Evolutionary conservation across 1,284 basidiomycete species (phyloP).

Genomic region (Sanghuangporus weigelae): DNA sequence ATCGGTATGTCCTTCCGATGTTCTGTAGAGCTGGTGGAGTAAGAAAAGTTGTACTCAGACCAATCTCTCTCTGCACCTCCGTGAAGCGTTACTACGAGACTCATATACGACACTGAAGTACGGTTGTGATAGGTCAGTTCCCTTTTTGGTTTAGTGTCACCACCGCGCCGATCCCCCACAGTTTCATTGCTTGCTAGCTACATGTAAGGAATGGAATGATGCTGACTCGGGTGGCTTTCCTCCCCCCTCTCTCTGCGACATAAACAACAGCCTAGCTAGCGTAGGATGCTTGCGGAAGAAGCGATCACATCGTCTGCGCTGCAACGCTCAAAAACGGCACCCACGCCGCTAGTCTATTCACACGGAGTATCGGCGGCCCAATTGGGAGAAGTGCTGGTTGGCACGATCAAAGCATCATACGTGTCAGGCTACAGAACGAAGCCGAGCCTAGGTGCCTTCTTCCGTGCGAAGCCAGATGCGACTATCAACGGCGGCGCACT

Average conservation of each 20-base stretch:
- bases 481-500: background rate
- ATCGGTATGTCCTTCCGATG: background rate
- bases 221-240: background rate
- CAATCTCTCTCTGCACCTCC: too few relatives aligned
- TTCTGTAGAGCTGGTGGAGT: background rate
- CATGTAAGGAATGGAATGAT: too few relatives aligned
- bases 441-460: background rate
- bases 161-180: background rate
- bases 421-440: background rate
- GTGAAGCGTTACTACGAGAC: too few relatives aligned
- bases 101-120: too few relatives aligned
- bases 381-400: background rate
- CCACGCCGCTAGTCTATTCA: conserved; percentile 11
- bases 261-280: background rate
- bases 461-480: too few relatives aligned
- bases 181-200: background rate
- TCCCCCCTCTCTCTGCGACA: background rate
- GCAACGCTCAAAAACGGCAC: conserved; percentile 15
- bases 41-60: too few relatives aligned
- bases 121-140: background rate
- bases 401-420: background rate
- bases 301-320: background rate
- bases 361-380: background rate
- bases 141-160: background rate
- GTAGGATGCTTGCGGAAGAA: background rate